Conservation (phyloP, 352 stramenopile species). For the Pythium angustatum region DNA sequence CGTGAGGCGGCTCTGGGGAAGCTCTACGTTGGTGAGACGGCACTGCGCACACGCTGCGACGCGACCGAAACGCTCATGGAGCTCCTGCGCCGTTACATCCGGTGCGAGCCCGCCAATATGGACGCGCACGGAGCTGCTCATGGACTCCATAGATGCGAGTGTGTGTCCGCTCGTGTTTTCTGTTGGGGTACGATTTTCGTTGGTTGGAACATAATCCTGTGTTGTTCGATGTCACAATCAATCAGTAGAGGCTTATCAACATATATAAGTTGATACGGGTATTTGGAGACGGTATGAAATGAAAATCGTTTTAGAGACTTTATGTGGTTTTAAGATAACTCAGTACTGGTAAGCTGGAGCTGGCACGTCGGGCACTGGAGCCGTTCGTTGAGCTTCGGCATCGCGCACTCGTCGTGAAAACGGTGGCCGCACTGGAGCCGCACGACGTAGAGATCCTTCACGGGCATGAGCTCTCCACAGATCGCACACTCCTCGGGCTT, state of each 20-base stretch:
- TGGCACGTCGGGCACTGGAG: conserved; percentile 58
- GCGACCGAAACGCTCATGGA: conserved; percentile 64
- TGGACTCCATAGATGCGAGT: background rate
- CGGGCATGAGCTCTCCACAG: conserved; percentile 16
- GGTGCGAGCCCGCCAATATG: conserved; percentile 63
- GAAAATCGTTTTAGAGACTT: background rate
- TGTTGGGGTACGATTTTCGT: background rate
- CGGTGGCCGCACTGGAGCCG: conserved; percentile 55
- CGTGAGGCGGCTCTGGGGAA: conserved; percentile 33
- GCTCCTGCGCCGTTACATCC: conserved; percentile 48
- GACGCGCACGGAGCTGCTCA: conserved; percentile 39
- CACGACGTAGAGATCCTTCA: conserved; percentile 36
- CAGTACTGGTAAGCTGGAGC: conserved; percentile 1
- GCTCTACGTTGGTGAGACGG: conserved; percentile 41
- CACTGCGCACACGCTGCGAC: conserved; percentile 37
- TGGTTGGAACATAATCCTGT: conserved; percentile 22
- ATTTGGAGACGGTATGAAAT: background rate
- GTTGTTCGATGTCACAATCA: conserved; percentile 2
- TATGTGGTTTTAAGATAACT: conserved; percentile 11
- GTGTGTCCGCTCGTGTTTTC: too few species aligned
- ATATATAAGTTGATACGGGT: background rate
- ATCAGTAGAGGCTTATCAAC: conserved; percentile 1
- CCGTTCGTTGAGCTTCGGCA: conserved; percentile 56
- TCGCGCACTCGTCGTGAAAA: conserved; percentile 73
- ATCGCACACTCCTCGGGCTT: conserved; percentile 7